phyloP scores from a whole-genome alignment of 1,139 yeast genomes.

The Magnusiomyces clavatus region DNA sequence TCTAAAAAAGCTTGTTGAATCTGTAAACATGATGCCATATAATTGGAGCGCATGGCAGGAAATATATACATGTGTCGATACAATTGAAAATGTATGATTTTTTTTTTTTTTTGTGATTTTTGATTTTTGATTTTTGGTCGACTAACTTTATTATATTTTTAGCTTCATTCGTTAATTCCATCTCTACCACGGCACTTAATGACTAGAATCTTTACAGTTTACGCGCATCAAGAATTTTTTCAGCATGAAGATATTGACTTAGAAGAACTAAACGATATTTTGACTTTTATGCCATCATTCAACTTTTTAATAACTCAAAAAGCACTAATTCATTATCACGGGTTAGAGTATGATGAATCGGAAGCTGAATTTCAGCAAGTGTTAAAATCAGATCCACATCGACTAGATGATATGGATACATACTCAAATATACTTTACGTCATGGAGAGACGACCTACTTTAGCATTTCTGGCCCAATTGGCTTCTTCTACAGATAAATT shows the following conservation, averaged over 20 bases:
- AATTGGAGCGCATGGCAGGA: slow-evolving; percentile 97
- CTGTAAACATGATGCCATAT: slow-evolving; percentile 61
- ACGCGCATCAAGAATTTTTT: slow-evolving; percentile 70
- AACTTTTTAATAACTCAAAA: slow-evolving; percentile 70
- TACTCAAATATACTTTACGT: slow-evolving; percentile 92
- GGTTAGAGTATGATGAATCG: slow-evolving; percentile 71
- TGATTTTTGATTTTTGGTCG: not conserved
- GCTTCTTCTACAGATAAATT: slow-evolving; percentile 78
- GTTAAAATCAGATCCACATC: slow-evolving; percentile 67
- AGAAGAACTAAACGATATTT: slow-evolving; percentile 37
- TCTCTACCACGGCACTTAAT: slow-evolving; percentile 31
- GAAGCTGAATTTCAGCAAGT: slow-evolving; percentile 74
- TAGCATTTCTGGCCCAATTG: slow-evolving; percentile 80
- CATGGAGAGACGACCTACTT: slow-evolving; percentile 79
- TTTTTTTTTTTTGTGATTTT: not conserved
- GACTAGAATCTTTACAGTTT: slow-evolving; percentile 58
- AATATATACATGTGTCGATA: slow-evolving; percentile 53
- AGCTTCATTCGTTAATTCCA: slow-evolving; percentile 10
- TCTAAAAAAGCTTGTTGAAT: slow-evolving; percentile 47
- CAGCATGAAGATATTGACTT: slow-evolving; percentile 46
- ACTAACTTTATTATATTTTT: slow-evolving; percentile 15
- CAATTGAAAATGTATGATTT: slow-evolving; percentile 44
- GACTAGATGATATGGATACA: slow-evolving; percentile 84
- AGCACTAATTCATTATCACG: slow-evolving; percentile 74
- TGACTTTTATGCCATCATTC: slow-evolving; percentile 58